Evolutionary conservation across 805 yeast species (phyloP), one percentile per base, ranked within the genome.

Genomic region (Clavispora carvajalis): DNA sequence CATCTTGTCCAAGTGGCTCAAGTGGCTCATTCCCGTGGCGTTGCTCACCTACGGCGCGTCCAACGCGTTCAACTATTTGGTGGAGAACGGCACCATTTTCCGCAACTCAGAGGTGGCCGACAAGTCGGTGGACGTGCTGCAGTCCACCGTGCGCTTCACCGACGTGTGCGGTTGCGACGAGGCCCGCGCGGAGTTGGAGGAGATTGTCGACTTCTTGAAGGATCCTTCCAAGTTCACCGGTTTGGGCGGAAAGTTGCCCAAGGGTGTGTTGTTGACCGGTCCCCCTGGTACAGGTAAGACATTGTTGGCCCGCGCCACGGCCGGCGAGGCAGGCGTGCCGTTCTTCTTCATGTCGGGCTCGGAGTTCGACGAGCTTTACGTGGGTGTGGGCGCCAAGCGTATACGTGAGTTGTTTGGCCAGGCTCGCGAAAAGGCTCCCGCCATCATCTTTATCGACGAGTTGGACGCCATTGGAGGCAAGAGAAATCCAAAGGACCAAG

Each of bases 251-350:
- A 90, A 90, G 63, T 73, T 93, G 54, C 98, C 99, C 43, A 93
- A 91, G 62, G 99, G 99, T 72, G 95, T 93, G 6, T 69, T 93
- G 44, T 72, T 91, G 49, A 93, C 98, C 10, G 99, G 99, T 34
- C 99, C 99, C 28, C 99, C 99, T 31, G 99, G 99, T 66, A 91
- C 99, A 5, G 99, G 99, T 77, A 91, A 93, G 62, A 93, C 99
- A 1, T 71, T 91, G 51, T 76, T 93, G 48, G 98, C 98, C 0
- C 80, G 98, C 54, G 98, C 99, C 22, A 95, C 96, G 22, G 99
- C 99, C 7, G 98, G 98, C 48, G 98, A 91, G 65, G 98, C 99
- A 6, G 98, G 96, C 41, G 98, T 93, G 18, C 99, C 98, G 33
- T 93, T 93, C 59, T 91, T 90, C 66, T 91, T 91, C 65, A 91